Conservation (phyloP, 2,329 filamentous ascomycete genomes). For the Talaromyces sp. region DNA sequence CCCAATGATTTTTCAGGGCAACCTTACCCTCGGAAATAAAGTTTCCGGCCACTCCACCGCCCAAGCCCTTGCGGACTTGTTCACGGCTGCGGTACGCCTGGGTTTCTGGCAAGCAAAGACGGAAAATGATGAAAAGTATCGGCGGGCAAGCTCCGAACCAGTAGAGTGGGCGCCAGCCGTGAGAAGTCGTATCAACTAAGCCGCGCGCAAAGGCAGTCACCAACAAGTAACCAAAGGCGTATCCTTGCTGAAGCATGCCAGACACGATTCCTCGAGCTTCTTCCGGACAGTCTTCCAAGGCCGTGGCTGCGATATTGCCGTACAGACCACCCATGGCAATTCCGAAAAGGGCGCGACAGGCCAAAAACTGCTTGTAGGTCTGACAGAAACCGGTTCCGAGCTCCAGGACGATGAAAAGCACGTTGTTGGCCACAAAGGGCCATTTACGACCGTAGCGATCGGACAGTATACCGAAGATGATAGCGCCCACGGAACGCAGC, state of each 20-base stretch:
- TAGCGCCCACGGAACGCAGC: slow-evolving; percentile 50
- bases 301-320: slow-evolving; percentile 58
- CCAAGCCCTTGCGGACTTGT: slow-evolving; percentile 54
- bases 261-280: slow-evolving; percentile 56
- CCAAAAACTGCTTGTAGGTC: slow-evolving; percentile 56
- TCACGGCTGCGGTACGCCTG: slow-evolving; percentile 63
- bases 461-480: slow-evolving; percentile 30
- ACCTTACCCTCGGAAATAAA: slow-evolving; percentile 75
- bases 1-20: slow-evolving; percentile 73
- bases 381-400: slow-evolving; percentile 56
- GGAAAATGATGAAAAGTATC: slow-evolving; percentile 72
- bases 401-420: slow-evolving; percentile 58
- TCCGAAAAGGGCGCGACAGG: slow-evolving; percentile 55
- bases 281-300: slow-evolving; percentile 57
- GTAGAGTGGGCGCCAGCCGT: slow-evolving; percentile 79
- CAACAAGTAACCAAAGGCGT: slow-evolving; percentile 61
- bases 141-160: slow-evolving; percentile 86
- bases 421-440: slow-evolving; percentile 57
- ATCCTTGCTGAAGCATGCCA: slow-evolving; percentile 60
- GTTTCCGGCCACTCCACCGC: slow-evolving; percentile 56
- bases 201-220: slow-evolving; percentile 50
- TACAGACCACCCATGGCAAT: slow-evolving; percentile 62
- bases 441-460: slow-evolving; percentile 55
- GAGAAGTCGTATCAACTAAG: slow-evolving; percentile 62
- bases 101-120: slow-evolving; percentile 74